Conservation (phyloP, 2,329 filamentous ascomycete genomes). For the Pyricularia grisea region DNA sequence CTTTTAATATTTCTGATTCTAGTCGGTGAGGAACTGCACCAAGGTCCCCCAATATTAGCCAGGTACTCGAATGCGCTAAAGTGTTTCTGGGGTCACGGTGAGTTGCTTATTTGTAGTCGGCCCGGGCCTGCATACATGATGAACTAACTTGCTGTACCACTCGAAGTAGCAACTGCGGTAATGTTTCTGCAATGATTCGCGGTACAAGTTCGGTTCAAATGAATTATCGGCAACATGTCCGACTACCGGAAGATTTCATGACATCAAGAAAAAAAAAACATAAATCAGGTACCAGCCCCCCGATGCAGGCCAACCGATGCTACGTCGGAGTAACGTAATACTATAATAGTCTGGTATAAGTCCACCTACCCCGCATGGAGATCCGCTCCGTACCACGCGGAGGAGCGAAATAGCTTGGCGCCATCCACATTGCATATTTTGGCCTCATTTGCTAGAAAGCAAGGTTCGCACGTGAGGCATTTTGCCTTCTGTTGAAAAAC, state of each 20-base stretch:
- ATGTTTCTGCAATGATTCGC: too few relatives aligned
- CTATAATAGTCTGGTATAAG: background rate
- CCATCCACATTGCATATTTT: background rate
- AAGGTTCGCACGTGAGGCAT: too few relatives aligned
- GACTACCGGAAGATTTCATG: background rate
- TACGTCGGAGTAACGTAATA: background rate
- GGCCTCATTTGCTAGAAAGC: too few relatives aligned
- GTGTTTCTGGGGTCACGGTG: too few relatives aligned
- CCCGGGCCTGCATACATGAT: too few relatives aligned
- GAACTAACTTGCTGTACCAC: too few relatives aligned
- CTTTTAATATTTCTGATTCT: background rate
- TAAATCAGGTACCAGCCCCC: background rate
- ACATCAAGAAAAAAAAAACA: background rate
- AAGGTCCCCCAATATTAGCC: background rate
- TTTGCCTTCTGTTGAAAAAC: too few relatives aligned
- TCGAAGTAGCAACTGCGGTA: too few relatives aligned
- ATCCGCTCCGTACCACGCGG: background rate
- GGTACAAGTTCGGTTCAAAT: background rate
- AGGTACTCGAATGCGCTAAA: too few relatives aligned
- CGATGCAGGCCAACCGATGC: background rate
- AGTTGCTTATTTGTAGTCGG: too few relatives aligned
- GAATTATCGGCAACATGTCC: background rate
- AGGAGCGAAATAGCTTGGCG: background rate
- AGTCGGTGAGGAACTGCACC: background rate
- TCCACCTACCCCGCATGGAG: background rate